These are phyloP conservation scores for Cladosporium halotolerans DNA, from an alignment of 2,329 filamentous ascomycete species.

Conservation along the genomic window DNA sequence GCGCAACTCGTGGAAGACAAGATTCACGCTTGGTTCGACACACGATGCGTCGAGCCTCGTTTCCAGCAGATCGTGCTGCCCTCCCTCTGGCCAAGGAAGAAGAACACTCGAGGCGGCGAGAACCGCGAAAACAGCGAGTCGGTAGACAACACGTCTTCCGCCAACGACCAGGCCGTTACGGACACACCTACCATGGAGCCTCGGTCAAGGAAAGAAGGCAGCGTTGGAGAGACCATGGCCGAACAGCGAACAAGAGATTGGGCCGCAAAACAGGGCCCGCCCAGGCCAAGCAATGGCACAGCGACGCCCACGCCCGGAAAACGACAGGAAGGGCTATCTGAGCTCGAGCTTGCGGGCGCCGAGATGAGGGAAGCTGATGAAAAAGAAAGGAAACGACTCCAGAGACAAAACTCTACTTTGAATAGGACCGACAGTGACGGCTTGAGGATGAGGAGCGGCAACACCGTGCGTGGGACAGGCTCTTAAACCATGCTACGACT, in stretches of 20 bases:
- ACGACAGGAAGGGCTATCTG: conserved; percentile 24
- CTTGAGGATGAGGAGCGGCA: conserved; percentile 8
- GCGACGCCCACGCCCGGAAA: conserved; percentile 14
- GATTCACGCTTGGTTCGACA: conserved; percentile 81
- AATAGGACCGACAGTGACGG: conserved; percentile 8
- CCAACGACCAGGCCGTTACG: conserved; percentile 12
- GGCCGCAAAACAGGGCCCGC: conserved; percentile 24
- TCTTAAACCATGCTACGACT: not conserved
- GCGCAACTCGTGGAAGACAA: conserved; percentile 74
- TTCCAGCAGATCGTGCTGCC: conserved; percentile 83
- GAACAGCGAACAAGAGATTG: conserved; percentile 31
- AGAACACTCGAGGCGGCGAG: conserved; percentile 68
- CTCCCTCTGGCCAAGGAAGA: conserved; percentile 76
- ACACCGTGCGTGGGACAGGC: conserved; percentile 1
- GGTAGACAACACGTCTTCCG: conserved; percentile 1
- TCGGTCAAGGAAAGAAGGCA: conserved; percentile 15
- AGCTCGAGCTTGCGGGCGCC: conserved; percentile 28
- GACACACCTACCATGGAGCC: conserved; percentile 14
- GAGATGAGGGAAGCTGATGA: conserved; percentile 31
- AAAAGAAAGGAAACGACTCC: conserved; percentile 19
- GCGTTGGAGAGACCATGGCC: conserved; percentile 22
- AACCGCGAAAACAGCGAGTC: conserved; percentile 31
- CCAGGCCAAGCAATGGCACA: not conserved
- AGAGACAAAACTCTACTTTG: conserved; percentile 12
- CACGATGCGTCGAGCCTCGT: conserved; percentile 75